These are phyloP conservation scores for Cucumis hystrix DNA, from an alignment of 306 rosid genomes.

Conservation along the genomic window DNA sequence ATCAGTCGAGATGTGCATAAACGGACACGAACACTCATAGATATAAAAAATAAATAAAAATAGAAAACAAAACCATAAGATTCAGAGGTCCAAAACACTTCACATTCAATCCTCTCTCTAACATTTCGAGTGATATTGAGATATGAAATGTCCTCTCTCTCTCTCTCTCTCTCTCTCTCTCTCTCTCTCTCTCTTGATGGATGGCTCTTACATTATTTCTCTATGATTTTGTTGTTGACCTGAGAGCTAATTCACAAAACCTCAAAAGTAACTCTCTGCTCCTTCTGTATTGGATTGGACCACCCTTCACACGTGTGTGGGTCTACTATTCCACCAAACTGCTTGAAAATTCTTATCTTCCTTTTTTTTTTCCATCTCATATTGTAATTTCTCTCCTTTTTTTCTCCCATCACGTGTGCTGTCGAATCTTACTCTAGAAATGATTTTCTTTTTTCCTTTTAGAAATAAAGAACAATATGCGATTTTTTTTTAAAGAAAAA, in stretches of 20 bases:
- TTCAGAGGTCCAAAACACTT: no score
- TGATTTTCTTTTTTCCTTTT: neutral
- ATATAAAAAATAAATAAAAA: no score
- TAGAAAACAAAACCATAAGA: no score
- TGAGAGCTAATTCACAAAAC: constrained; percentile 21
- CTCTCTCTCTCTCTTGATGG: neutral
- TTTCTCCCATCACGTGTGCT: neutral
- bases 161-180: no score
- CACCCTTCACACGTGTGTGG: constrained; percentile 68
- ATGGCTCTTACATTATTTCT: constrained; percentile 29
- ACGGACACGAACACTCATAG: no score
- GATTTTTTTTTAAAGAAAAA: no score
- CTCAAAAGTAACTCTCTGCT: constrained; percentile 39
- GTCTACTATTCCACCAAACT: constrained; percentile 26
- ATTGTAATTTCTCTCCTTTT: neutral
- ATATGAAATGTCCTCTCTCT: no score
- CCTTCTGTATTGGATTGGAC: constrained; percentile 26
- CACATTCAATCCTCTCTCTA: no score
- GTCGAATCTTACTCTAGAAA: neutral
- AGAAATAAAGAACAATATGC: neutral
- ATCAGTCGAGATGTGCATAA: no score
- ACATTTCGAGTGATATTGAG: neutral
- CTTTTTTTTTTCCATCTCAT: neutral
- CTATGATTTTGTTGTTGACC: constrained; percentile 74
- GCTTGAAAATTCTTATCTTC: neutral